Evolutionary conservation across 1,139 yeast species (phyloP), one percentile per base, ranked within the genome.

Genomic region (Ashbya aceris): DNA sequence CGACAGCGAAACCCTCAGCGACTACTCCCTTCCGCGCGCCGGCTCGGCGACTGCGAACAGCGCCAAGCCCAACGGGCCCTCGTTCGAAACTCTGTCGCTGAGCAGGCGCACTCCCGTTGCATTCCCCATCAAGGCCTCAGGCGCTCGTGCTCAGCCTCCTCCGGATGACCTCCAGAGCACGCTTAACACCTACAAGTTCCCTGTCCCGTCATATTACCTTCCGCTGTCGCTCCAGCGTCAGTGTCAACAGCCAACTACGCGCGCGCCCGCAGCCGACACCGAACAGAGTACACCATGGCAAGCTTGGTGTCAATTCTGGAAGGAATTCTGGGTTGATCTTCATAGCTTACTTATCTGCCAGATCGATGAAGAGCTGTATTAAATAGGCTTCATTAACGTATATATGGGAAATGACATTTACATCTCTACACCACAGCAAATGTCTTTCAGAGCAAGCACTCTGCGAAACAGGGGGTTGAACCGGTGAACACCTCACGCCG

Each of bases 161-260:
- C 37, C 37, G 9, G 37, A 34, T 6, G 37, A 34, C 29, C 20
- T 34, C n/a, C 29, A 34, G 29, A 34, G n/a, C 12, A 34, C 37
- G 11, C 14, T 34, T 7, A 34, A 34, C 29, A 34, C 43, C 8
- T 46, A 46, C 40, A 45, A 41, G 11, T 46, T 43, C 28, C 49
- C 49, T 8, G 42, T 46, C 8, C 49, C 49, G 2, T 28, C 42
- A 10, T 44, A 41, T 31, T 46, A 46, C 40, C 41, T 45, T 2
- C 43, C 48, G 28, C 28, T 13, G 17, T n/a, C 39, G 11, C 29
- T 34, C 11, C 37, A 34, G 29, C 37, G 37, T 29, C 37, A 34
- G 14, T 29, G 37, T 5, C 37, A 34, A 14, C 37, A 34, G 37
- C 27, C 27, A 34, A 11, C 6, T 23, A 27, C 13, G 6, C 29